Conservation (phyloP, 306 rosid species). For the Begonia peltatifolia region DNA sequence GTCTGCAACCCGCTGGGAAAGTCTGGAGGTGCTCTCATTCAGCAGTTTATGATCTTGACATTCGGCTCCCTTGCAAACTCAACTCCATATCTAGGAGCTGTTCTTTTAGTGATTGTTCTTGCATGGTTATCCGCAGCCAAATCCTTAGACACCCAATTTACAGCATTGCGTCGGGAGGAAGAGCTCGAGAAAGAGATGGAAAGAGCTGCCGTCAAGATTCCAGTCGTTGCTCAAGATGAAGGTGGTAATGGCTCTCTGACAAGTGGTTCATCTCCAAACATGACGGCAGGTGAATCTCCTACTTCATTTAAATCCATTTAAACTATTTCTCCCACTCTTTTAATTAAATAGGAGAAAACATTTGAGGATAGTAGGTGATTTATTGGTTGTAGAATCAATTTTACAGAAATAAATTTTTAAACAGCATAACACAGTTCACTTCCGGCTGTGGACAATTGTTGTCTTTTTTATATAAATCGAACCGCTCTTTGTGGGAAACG, state of each 20-base stretch:
- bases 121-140: conserved; percentile 84
- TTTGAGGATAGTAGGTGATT: conserved; percentile 12
- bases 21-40: conserved; percentile 95
- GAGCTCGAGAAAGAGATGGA: conserved; percentile 93
- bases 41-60: conserved; percentile 88
- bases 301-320: conserved; percentile 39
- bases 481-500: no score
- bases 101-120: conserved; percentile 74
- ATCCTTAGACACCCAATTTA: conserved; percentile 79
- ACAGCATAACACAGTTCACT: no score
- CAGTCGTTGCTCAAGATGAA: conserved; percentile 37
- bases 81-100: conserved; percentile 91
- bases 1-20: conserved; percentile 98
- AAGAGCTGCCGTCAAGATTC: conserved; percentile 63
- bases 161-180: conserved; percentile 65
- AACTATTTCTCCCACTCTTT: conserved; percentile 8
- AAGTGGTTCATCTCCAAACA: conserved; percentile 1
- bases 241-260: conserved; percentile 38
- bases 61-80: conserved; percentile 95
- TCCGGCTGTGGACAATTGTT: no score
- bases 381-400: conserved; percentile 5
- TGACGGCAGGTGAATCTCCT: conserved; percentile 8
- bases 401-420: background rate
- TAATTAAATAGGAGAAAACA: conserved; percentile 3
- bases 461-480: no score